A percentile compares a stretch with the other conserved stretches of the same genome.
Evolutionary conservation across 139 green algal genomes (phyloP).

Genomic region (Pleodorina starrii): DNA sequence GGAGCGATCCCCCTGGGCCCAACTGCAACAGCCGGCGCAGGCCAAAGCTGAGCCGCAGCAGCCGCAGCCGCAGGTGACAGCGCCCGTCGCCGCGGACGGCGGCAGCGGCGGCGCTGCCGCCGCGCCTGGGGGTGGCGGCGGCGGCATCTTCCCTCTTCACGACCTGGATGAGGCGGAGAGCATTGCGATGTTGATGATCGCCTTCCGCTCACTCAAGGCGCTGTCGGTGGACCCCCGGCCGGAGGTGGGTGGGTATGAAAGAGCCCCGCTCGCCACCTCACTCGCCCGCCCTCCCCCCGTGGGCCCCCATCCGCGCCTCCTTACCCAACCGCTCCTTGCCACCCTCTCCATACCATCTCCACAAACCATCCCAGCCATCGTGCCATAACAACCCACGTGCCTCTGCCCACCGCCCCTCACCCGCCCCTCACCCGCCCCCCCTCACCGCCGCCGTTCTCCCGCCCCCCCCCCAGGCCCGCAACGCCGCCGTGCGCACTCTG

Average conservation of each 20-base stretch:
- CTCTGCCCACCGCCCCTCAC: too few relatives aligned
- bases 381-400: too few relatives aligned
- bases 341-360: too few relatives aligned
- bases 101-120: neutral
- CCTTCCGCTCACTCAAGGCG: slow-evolving; percentile 57
- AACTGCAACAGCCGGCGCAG: neutral
- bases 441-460: neutral
- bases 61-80: neutral
- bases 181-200: slow-evolving; percentile 64
- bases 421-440: too few relatives aligned
- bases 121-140: neutral
- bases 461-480: slow-evolving; percentile 83
- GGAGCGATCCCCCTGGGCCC: neutral
- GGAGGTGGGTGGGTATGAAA: slow-evolving; percentile 67
- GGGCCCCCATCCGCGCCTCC: too few relatives aligned
- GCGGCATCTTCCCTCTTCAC: neutral
- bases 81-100: neutral
- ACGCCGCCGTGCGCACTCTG: slow-evolving; percentile 87
- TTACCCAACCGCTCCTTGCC: too few relatives aligned
- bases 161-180: slow-evolving; percentile 62
- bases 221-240: slow-evolving; percentile 62
- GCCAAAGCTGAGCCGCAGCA: neutral
- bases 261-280: too few relatives aligned
- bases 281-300: too few relatives aligned
- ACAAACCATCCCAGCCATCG: too few relatives aligned